A percentile compares a stretch with the other conserved stretches of the same genome.
phyloP scores from a whole-genome alignment of 805 yeast genomes.

The Candida gorgasii region DNA sequence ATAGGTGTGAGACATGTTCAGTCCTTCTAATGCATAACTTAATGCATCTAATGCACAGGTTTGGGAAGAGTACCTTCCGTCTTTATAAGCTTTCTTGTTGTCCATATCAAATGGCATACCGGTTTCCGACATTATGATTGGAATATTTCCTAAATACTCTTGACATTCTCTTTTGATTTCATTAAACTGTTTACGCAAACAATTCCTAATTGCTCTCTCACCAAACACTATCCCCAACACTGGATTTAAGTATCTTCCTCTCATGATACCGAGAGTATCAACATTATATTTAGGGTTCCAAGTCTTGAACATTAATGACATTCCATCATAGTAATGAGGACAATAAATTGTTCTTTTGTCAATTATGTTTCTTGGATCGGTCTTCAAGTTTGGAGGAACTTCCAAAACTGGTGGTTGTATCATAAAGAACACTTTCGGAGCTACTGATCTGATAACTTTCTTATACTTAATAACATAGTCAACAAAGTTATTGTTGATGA shows the following conservation, averaged over 20 bases:
- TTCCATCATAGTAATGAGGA: constrained; percentile 93
- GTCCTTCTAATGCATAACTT: constrained; percentile 73
- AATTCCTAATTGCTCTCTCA: constrained; percentile 71
- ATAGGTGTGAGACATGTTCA: constrained; percentile 68
- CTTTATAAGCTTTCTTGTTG: constrained; percentile 63
- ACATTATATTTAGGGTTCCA: constrained; percentile 87
- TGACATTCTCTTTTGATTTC: constrained; percentile 66
- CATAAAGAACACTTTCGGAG: constrained; percentile 54
- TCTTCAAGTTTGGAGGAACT: constrained; percentile 66
- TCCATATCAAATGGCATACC: constrained; percentile 99
- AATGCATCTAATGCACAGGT: constrained; percentile 83
- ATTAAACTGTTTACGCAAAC: constrained; percentile 66
- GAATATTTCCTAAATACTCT: constrained; percentile 64
- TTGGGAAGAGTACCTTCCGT: constrained; percentile 72
- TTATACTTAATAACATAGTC: constrained; percentile 58
- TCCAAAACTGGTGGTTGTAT: constrained; percentile 83
- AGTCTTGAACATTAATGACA: constrained; percentile 86
- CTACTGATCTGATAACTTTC: constrained; percentile 43
- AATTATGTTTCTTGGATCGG: constrained; percentile 46
- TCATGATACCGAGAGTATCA: constrained; percentile 84
- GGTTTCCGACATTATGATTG: constrained; percentile 86
- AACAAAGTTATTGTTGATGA: constrained; percentile 65
- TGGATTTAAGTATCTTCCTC: constrained; percentile 75
- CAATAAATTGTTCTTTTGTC: constrained; percentile 71
- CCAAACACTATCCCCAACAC: constrained; percentile 78